Evolutionary conservation across 768 basidiomycete species (phyloP), one percentile per base, ranked within the genome.

Genomic region (Russula dissimulans): DNA sequence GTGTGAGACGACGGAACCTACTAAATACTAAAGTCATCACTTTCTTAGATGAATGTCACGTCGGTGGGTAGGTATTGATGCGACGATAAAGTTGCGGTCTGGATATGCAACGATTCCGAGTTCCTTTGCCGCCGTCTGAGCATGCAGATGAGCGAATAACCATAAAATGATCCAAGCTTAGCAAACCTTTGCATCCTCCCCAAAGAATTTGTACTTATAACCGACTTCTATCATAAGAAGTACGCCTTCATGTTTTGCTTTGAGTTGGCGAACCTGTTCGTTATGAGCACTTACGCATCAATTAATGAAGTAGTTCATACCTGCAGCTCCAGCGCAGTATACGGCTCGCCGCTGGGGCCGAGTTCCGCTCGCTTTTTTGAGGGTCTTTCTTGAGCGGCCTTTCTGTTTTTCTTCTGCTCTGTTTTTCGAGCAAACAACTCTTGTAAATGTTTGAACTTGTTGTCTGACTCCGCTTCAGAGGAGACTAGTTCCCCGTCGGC

Each of bases 161-260:
- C 3, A 52, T 38, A 17, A 29, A 5, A 50, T 32, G 43, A 49
- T 49, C 10, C 29, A 4, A 43, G 14, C 36, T 26, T 1, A 31
- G 32, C 7, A 36, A 53, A 85, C 89, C 76, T 83, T 82, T 0
- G 92, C 92, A 67, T 94, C 92, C 22, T 92, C 85, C 51, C 83
- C 86, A 66, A 85, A 93, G 70, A 95, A 93, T 55, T 77, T 81
- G 69, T 84, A 87, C 70, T 87, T 93, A 71, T 94, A 94, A 5
- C 91, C 91, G 32, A 87, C 83, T 70, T 92, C 86, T 26, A 94
- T 75, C 79, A 93, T 83, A 12, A 94, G 75, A 39, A 94, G 63
- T 4, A 82, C 82, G 11, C 79, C 87, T 1, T 79, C 77, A 70
- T 90, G 77, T 18, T 84, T 80, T 56, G 75, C 74, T 71, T 90